Evolutionary conservation across 202 grass and related monocot genomes (phyloP).

Genomic region (Setaria italica): DNA sequence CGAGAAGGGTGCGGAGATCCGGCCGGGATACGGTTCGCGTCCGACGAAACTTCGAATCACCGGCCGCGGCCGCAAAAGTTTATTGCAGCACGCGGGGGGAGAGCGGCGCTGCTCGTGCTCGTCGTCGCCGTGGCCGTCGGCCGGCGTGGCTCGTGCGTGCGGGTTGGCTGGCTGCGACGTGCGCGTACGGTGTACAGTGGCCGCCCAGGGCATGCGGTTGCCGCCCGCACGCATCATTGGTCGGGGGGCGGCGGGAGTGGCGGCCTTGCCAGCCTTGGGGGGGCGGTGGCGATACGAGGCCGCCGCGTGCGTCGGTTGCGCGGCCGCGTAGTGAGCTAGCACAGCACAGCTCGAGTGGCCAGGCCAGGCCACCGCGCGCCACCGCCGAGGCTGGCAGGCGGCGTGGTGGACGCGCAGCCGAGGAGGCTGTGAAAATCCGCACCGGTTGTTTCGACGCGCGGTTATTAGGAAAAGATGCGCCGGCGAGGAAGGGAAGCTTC

Average conservation of each 20-base stretch:
- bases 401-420: neutral
- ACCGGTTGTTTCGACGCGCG: neutral
- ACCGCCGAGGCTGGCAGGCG: neutral
- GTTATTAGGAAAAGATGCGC: neutral
- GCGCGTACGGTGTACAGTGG: neutral
- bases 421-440: neutral
- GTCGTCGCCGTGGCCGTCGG: neutral
- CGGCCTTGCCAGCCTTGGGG: conserved; percentile 6
- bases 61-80: neutral
- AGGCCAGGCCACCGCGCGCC: neutral
- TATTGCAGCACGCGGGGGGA: conserved; percentile 25
- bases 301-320: conserved; percentile 9
- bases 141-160: neutral
- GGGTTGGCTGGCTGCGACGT: neutral
- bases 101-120: neutral
- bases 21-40: conserved; percentile 39
- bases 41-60: conserved; percentile 49
- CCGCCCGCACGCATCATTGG: neutral
- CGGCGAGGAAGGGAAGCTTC: conserved; percentile 49
- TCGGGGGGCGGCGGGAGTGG: neutral
- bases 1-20: conserved; percentile 21
- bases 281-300: conserved; percentile 27
- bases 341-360: neutral
- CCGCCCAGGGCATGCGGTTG: neutral
- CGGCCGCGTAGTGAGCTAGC: conserved; percentile 13